phyloP scores from a whole-genome alignment of 805 yeast species.

The Tanozyma kutaoensis region DNA sequence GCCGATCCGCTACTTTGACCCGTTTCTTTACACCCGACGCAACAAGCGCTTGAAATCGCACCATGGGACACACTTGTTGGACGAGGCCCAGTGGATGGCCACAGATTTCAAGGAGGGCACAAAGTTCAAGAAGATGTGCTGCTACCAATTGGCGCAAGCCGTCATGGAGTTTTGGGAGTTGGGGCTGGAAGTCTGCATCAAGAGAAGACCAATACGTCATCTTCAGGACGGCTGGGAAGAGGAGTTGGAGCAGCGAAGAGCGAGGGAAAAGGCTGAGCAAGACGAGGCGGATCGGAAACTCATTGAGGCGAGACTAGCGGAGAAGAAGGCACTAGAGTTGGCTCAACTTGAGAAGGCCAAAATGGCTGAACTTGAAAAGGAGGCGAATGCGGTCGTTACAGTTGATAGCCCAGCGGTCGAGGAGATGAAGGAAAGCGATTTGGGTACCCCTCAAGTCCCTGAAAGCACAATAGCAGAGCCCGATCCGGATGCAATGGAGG shows the following conservation, averaged over 20 bases:
- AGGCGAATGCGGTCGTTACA: no score
- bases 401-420: no score
- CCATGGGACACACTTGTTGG: slow-evolving; percentile 63
- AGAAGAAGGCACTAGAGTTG: no score
- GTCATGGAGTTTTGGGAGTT: slow-evolving; percentile 65
- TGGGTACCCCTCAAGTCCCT: no score
- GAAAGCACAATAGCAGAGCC: no score
- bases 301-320: no score
- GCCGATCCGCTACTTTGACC: slow-evolving; percentile 60
- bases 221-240: slow-evolving; percentile 1
- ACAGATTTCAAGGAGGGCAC: slow-evolving; percentile 60
- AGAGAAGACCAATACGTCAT: slow-evolving; percentile 28
- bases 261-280: no score
- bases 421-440: no score
- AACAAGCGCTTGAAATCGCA: slow-evolving; percentile 21
- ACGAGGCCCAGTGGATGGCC: slow-evolving; percentile 79
- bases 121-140: slow-evolving; percentile 57
- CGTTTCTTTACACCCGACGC: slow-evolving; percentile 24
- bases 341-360: no score
- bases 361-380: no score
- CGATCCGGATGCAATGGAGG: no score
- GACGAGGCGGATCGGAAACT: no score
- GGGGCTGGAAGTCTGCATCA: slow-evolving; percentile 57
- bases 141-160: slow-evolving; percentile 58
- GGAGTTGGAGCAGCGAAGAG: not conserved